Percentiles rank a stretch among this genome's conserved stretches.
Conservation (phyloP, 768 basidiomycete species). For the Trametes maxima region DNA sequence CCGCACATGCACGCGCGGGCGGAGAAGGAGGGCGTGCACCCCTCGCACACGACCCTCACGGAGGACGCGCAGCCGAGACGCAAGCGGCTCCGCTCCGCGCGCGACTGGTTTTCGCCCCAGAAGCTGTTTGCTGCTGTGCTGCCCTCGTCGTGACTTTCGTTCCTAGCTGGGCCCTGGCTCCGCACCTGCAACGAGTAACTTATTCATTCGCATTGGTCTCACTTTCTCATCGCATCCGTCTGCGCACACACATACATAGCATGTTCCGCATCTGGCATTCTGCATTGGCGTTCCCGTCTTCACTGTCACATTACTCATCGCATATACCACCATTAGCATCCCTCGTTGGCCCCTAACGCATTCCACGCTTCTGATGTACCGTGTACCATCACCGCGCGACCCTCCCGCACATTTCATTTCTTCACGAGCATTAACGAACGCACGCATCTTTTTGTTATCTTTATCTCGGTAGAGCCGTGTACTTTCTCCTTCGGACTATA, state of each 20-base stretch:
- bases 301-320: neutral
- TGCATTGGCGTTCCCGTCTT: slow-evolving; percentile 1
- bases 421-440: neutral
- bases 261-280: slow-evolving; percentile 3
- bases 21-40: slow-evolving; percentile 19
- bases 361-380: slow-evolving; percentile 17
- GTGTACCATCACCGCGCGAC: slow-evolving; percentile 12
- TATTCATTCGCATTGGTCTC: slow-evolving; percentile 11
- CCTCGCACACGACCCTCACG: slow-evolving; percentile 24
- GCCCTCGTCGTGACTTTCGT: slow-evolving; percentile 28
- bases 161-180: slow-evolving; percentile 10
- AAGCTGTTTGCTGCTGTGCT: slow-evolving; percentile 36
- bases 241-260: slow-evolving; percentile 2
- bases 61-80: slow-evolving; percentile 34
- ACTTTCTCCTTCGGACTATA: slow-evolving; percentile 17
- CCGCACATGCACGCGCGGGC: slow-evolving; percentile 1
- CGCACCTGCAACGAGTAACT: slow-evolving; percentile 10
- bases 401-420: neutral
- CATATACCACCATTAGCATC: neutral
- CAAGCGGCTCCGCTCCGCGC: slow-evolving; percentile 35
- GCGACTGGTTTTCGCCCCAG: slow-evolving; percentile 39
- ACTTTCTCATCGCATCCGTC: slow-evolving; percentile 13
- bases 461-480: slow-evolving; percentile 36
- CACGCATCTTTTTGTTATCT: slow-evolving; percentile 24
- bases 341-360: neutral